Evolutionary conservation across 2,329 filamentous ascomycete species (phyloP), one percentile per base, ranked within the genome.

Genomic region (Boeremia lycopersici): DNA sequence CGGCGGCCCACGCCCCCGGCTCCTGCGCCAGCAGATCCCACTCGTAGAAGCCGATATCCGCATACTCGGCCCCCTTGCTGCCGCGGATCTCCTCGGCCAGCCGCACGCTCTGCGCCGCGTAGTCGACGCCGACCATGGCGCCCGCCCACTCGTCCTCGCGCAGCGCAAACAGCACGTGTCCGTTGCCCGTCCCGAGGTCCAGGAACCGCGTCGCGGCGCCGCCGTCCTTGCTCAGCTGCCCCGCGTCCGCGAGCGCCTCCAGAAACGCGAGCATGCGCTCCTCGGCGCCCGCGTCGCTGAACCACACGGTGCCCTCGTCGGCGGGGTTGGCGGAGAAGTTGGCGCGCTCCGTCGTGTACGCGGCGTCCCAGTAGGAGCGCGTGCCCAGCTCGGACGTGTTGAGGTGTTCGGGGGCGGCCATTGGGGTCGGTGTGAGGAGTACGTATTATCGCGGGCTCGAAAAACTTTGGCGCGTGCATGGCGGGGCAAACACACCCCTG

Each of bases 111-210:
- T 83, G 78, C 17, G 80, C 78, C 60, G 89, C 93, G 72, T 98
- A 98, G 78, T 99, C 95, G 9, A 97, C 89, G 5, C 95, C 95
- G 0, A 96, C 79, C 81, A 96, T 86, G 3, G 79, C 76, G 0
- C 90, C 91, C 3, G 60, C 48, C 83, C 89, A 96, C 76, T 79
- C 85, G 30, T 82, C 80, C 39, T 88, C 87, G 29, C 89, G 79
- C 29, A 98, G 79, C n/a, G 87, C 82, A 64, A 95, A 90, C n/a
- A 98, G 81, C 70, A 98, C 83, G 65, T 92, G 91, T 1, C 93
- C 95, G 77, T 99, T 99, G 1, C 95, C 95, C 10, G 92, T 97
- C 17, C 95, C 95, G 0, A 99, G 82, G 72, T 99, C 95, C 0
- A 98, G 81, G 56, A 96, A 87, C 1, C 83, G 77, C 10, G 84